A percentile compares a stretch with the other conserved stretches of the same genome.
Evolutionary conservation across 2,329 filamentous ascomycete species (phyloP).

Genomic region (Diaporthe vaccinii): DNA sequence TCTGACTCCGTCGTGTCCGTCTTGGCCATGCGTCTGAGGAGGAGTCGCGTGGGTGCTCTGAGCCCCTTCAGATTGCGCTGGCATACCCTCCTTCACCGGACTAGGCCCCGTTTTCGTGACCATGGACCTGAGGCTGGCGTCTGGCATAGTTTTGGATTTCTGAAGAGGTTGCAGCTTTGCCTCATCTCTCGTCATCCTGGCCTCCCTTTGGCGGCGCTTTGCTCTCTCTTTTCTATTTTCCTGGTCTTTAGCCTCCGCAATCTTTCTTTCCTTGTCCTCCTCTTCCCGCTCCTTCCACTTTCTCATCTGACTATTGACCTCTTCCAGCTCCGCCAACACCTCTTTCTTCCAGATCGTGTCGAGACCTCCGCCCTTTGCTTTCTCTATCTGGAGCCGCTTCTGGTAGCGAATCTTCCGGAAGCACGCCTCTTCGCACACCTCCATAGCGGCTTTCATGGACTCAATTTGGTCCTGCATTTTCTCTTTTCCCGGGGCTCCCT

Average conservation of each 20-base stretch:
- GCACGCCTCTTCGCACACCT: conserved; percentile 10
- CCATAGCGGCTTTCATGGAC: neutral
- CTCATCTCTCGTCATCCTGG: neutral
- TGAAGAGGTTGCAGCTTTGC: neutral
- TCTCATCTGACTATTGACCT: neutral
- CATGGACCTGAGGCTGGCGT: neutral
- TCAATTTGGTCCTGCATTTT: neutral
- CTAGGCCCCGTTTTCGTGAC: neutral
- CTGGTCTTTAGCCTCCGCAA: neutral
- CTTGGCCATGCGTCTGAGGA: neutral
- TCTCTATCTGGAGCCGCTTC: neutral
- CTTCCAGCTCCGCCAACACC: neutral
- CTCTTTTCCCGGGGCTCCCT: conserved; percentile 1
- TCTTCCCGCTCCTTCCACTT: neutral
- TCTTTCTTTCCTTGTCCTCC: neutral
- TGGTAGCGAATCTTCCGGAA: conserved; percentile 1
- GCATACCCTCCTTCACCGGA: neutral
- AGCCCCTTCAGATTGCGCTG: neutral
- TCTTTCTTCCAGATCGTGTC: neutral
- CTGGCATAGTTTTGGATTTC: neutral
- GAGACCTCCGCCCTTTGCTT: neutral
- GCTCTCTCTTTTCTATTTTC: neutral
- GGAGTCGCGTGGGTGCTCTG: too few species aligned
- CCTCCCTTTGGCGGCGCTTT: neutral
- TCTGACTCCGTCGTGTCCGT: neutral